These are phyloP conservation scores for Penicillium sp. DNA, from an alignment of 2,329 filamentous ascomycete species.

Conservation along the genomic window DNA sequence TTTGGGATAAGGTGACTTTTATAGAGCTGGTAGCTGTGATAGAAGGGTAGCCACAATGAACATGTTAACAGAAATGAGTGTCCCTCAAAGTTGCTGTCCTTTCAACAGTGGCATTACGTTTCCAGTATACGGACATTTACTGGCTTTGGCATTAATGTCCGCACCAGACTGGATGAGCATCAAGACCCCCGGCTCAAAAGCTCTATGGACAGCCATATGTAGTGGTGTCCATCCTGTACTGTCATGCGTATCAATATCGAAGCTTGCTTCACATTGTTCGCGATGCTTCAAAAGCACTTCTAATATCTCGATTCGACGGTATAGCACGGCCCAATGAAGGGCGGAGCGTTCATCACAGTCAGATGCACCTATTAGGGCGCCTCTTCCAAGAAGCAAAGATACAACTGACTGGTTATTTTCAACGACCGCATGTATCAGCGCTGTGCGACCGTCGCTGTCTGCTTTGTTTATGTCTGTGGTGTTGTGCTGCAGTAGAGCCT, in stretches of 20 bases:
- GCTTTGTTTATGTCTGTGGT: not conserved
- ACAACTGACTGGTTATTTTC: not conserved
- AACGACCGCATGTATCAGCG: not conserved
- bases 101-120: not conserved
- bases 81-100: no score
- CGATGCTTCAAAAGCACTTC: not conserved
- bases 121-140: not conserved
- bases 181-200: not conserved
- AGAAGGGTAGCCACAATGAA: not conserved
- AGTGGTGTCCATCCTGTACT: not conserved
- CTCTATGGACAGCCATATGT: not conserved
- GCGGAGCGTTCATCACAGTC: not conserved
- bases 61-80: no score
- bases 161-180: not conserved
- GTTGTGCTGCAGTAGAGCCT: not conserved
- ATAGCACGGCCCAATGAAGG: not conserved
- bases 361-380: not conserved
- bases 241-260: not conserved
- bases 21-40: not conserved
- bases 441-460: not conserved
- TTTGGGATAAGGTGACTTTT: not conserved
- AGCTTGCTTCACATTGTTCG: not conserved
- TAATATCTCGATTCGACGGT: not conserved
- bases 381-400: not conserved
- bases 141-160: not conserved